phyloP scores from a whole-genome alignment of 2,329 filamentous ascomycete species.

The Cordyceps javanica region DNA sequence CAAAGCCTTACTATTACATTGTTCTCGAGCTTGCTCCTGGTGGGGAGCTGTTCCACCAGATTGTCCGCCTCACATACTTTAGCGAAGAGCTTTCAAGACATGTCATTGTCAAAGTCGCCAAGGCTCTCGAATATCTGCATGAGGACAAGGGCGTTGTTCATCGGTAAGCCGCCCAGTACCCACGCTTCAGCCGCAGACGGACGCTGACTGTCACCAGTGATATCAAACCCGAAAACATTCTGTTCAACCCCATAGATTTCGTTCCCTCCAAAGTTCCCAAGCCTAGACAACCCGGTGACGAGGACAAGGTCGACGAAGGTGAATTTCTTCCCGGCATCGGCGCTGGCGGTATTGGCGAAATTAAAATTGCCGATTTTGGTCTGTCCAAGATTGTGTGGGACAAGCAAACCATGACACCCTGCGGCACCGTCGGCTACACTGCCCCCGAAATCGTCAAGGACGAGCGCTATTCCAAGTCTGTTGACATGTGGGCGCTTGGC shows the following conservation, averaged over 20 bases:
- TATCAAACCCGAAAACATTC: conserved; percentile 96
- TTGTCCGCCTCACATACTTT: conserved; percentile 96
- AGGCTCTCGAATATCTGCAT: conserved; percentile 87
- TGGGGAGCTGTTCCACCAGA: conserved; percentile 96
- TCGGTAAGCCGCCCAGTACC: conserved; percentile 57
- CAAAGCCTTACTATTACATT: conserved; percentile 94
- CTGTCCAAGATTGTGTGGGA: conserved; percentile 98
- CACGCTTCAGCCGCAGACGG: background rate
- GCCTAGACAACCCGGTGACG: conserved; percentile 78
- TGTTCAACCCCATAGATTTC: conserved; percentile 83
- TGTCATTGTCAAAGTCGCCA: conserved; percentile 91
- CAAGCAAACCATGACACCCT: conserved; percentile 97
- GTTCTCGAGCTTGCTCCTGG: conserved; percentile 91
- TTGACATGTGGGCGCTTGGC: conserved; percentile 98
- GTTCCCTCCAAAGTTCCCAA: conserved; percentile 74
- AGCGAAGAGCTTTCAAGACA: conserved; percentile 93
- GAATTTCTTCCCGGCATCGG: conserved; percentile 81
- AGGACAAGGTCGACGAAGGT: conserved; percentile 95
- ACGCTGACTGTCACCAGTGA: conserved; percentile 51
- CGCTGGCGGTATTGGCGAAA: conserved; percentile 82
- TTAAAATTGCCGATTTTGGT: conserved; percentile 98
- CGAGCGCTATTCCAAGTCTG: conserved; percentile 95
- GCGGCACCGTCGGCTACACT: conserved; percentile 95
- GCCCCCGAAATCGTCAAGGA: conserved; percentile 99
- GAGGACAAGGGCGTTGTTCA: conserved; percentile 95